Percentiles rank a stretch among this genome's conserved stretches.
These are phyloP conservation scores for Yamadazyma endophytica DNA, from an alignment of 805 yeast genomes.

Conservation along the genomic window DNA sequence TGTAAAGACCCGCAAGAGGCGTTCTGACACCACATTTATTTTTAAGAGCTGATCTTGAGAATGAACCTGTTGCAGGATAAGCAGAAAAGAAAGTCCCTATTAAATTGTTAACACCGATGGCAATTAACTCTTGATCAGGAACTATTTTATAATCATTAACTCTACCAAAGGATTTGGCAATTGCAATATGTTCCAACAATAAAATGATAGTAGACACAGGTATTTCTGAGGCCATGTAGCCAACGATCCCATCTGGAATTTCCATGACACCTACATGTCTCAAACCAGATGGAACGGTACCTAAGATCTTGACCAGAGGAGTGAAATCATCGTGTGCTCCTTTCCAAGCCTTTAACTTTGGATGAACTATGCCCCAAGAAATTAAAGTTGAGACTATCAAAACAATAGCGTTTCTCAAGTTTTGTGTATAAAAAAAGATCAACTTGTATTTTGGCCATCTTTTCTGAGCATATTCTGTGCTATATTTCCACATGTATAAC, in stretches of 20 bases:
- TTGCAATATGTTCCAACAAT: constrained; percentile 88
- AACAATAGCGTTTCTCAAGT: constrained; percentile 76
- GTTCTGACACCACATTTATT: constrained; percentile 95
- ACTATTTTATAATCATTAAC: constrained; percentile 84
- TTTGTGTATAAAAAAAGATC: constrained; percentile 65
- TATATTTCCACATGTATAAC: constrained; percentile 68
- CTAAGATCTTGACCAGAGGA: constrained; percentile 58
- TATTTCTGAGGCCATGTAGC: constrained; percentile 65
- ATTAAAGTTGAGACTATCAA: constrained; percentile 79
- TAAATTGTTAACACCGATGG: constrained; percentile 88
- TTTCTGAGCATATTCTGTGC: constrained; percentile 56
- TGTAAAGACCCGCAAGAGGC: constrained; percentile 86
- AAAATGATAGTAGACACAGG: constrained; percentile 84
- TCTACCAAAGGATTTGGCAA: constrained; percentile 90
- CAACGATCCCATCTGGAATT: constrained; percentile 55
- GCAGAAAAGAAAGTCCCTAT: constrained; percentile 91
- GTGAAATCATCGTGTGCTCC: constrained; percentile 30
- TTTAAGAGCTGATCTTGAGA: constrained; percentile 90
- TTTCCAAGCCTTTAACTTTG: constrained; percentile 26
- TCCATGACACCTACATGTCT: constrained; percentile 69
- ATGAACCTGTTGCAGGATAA: constrained; percentile 94
- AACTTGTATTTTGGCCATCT: constrained; percentile 56
- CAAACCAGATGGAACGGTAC: constrained; percentile 80
- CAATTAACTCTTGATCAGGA: constrained; percentile 91
- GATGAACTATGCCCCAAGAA: constrained; percentile 70